Percentiles rank a stretch among this genome's conserved stretches.
These are phyloP conservation scores for Aaosphaeria pasadenensis DNA, from an alignment of 2,329 filamentous ascomycete species.

Conservation along the genomic window DNA sequence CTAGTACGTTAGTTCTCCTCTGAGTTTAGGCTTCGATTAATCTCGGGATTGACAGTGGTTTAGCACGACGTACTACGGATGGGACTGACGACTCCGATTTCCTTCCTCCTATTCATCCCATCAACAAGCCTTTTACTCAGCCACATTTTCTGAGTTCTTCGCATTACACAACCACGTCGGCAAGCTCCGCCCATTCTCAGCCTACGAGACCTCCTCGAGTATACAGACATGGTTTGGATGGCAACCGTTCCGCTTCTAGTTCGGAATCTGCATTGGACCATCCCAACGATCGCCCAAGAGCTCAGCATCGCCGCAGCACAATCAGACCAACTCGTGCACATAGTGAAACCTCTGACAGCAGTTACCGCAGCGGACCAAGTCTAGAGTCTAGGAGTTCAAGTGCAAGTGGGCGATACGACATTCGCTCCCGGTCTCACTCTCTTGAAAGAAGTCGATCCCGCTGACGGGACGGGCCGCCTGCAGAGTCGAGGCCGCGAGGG, in stretches of 20 bases:
- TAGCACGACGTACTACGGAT: conserved; percentile 13
- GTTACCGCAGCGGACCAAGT: conserved; percentile 9
- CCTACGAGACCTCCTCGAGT: conserved; percentile 14
- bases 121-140: conserved; percentile 3
- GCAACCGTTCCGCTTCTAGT: conserved; percentile 10
- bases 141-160: conserved; percentile 1
- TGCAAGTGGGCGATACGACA: no score
- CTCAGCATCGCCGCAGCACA: conserved; percentile 11
- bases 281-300: conserved; percentile 18
- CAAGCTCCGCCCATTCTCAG: neutral
- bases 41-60: neutral
- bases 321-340: conserved; percentile 11
- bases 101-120: conserved; percentile 9
- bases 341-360: conserved; percentile 11
- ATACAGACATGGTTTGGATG: conserved; percentile 23
- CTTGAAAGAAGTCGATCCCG: conserved; percentile 10
- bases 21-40: neutral
- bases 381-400: conserved; percentile 4
- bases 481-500: conserved; percentile 19
- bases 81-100: conserved; percentile 27
- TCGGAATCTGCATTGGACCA: conserved; percentile 18
- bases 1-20: neutral
- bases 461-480: conserved; percentile 24
- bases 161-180: neutral
- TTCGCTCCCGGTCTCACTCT: no score